Conservation (phyloP, 345 rosid genomes). For the Carallia brachiata region DNA sequence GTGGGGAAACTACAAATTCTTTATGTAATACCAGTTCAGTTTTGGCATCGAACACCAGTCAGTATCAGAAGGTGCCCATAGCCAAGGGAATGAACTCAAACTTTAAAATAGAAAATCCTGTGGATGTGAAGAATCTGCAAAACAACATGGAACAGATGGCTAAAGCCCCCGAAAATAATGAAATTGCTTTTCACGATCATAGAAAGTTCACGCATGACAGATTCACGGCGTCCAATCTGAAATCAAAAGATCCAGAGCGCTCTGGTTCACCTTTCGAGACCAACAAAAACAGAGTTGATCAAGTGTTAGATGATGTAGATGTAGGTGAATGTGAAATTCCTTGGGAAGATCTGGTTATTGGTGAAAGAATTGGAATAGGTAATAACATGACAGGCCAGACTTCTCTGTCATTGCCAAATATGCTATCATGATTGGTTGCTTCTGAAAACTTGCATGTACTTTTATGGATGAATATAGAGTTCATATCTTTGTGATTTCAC, state of each 20-base stretch:
- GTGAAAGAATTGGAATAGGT: constrained; percentile 99
- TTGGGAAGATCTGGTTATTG: constrained; percentile 93
- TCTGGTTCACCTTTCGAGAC: constrained; percentile 10
- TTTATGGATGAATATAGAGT: background rate
- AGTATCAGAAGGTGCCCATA: constrained; percentile 27
- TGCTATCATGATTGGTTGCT: background rate
- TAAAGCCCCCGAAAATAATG: constrained; percentile 40
- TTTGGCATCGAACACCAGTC: constrained; percentile 40
- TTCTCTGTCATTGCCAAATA: constrained; percentile 3
- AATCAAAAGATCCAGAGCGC: constrained; percentile 60
- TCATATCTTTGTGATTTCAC: no score
- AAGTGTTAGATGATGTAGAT: constrained; percentile 83
- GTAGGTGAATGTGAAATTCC: constrained; percentile 95
- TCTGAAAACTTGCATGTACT: background rate
- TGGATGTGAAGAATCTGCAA: constrained; percentile 36
- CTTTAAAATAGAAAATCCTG: constrained; percentile 35
- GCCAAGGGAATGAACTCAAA: constrained; percentile 36
- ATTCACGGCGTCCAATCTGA: constrained; percentile 47
- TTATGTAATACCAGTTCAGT: constrained; percentile 36
- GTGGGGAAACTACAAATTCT: constrained; percentile 36
- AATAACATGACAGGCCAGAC: constrained; percentile 9
- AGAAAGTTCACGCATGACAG: constrained; percentile 56
- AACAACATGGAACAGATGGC: constrained; percentile 24
- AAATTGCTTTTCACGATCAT: constrained; percentile 43
- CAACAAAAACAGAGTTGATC: constrained; percentile 49